Evolutionary conservation across 1,284 basidiomycete genomes (phyloP), one percentile per base, ranked within the genome.

Genomic region (Ceratobasidium papillatum): DNA sequence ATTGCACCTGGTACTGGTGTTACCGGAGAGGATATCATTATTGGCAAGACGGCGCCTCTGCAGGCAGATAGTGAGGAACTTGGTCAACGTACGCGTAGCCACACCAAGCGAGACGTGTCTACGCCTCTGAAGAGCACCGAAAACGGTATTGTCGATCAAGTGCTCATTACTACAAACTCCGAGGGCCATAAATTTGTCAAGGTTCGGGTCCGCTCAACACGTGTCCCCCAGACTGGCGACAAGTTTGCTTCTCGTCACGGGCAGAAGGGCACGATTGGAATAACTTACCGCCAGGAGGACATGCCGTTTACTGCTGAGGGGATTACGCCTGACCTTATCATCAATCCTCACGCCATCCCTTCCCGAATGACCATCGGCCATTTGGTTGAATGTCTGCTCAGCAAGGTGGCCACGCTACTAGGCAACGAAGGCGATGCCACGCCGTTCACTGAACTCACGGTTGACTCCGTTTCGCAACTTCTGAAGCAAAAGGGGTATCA

Each of bases 301-400:
- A 99, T 99, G 97, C 97, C 97, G 38, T 99, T 99, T 86, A 98
- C 96, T 3, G 90, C 91, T 3, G 95, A 99, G 81, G 98, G 98
- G 75, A 94, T 99, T 79, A 94, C 94, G 5, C 97, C 97, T 1
- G 97, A 99, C 82, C 88, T 99, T 80, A 90, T 99, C 85, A 99
- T 99, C 84, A 99, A 99, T 81, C 97, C 97, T 41, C 97, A 99
- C 84, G 98, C 97, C 80, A 99, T 99, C 84, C 97, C 97, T 4
- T 99, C 97, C 76, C 97, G 98, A 85, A 99, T 99, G 97, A 99
- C 97, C 17, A 99, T 99, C 80, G 97, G 97, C 17, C 98, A 99
- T 84, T 91, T 99, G 88, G 96, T 99, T 81, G 97, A 99, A 84
- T 98, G 96, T 90, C 85, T 99, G 62, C 85, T 99, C 59, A 96